Base-by-base conservation (phyloP, 1,284 basidiomycete genomes). In the Sporisorium reilianum region DNA sequence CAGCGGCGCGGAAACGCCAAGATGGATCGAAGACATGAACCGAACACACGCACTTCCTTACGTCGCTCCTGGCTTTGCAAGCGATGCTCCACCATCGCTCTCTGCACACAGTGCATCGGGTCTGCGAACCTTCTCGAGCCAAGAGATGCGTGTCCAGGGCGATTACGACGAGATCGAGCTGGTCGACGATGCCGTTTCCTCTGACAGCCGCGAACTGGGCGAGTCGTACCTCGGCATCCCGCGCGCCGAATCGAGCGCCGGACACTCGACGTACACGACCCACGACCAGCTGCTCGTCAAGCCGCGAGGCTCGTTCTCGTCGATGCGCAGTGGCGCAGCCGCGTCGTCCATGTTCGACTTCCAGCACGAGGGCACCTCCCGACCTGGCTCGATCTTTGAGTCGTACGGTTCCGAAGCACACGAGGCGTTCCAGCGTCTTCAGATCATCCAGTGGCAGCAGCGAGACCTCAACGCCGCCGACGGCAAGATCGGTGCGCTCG, bases 371-470 rank as follows among this genome's bases (percentile, higher is more conserved):
- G 68, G 73, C 32, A 71, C 59, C 6, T 75, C 73, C n/a, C 23
- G 67, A 4, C 44, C 64, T 7, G 61, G 60, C 0, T 75, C 73
- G 2, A 45, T 71, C 18, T 46, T 50, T n/a, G 65, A 63, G 20
- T 50, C 20, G 10, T 70, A 63, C 50, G 72, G 63, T 6, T 51
- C 63, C 5, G 66, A 75, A 22, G 48, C 66, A 3, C 63, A 66
- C 50, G 66, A 66, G 14, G 62, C 66, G 2, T 67, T 70, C 51
- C 69, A 72, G 42, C 57, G 52, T 25, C 75, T 72, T 8, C 71
- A 74, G 64, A 79, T 79, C 64, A 74, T 79, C 34, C 69, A 75
- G 46, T 79, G 77, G 77, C 63, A 77, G 61, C 66, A 72, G 50
- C 71, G 69, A 54, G 75, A 79, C 28, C 61, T 72, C 41, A 59